Evolutionary conservation across 176 grass and related monocot genomes (phyloP).

Genomic region (Eragrostis curvula): DNA sequence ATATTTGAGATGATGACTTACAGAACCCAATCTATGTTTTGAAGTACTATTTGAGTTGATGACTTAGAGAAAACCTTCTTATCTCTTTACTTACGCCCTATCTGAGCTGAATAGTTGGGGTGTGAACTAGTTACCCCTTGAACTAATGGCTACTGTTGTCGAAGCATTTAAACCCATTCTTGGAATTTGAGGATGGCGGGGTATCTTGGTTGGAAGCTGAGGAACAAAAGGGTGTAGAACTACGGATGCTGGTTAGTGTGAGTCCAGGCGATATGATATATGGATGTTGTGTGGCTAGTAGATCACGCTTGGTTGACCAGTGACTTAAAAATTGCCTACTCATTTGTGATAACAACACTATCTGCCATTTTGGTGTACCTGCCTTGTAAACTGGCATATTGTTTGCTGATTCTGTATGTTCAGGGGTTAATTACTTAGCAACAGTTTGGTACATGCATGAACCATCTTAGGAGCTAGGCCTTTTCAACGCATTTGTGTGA

Average conservation of each 20-base stretch:
- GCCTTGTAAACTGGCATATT: background rate
- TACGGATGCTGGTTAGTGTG: background rate
- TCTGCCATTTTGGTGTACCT: background rate
- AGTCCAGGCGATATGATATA: background rate
- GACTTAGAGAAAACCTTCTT: background rate
- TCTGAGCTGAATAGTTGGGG: background rate
- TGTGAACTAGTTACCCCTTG: too few relatives aligned
- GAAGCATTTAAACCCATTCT: too few relatives aligned
- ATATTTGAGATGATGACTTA: background rate
- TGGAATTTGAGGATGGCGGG: background rate
- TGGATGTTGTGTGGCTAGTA: background rate
- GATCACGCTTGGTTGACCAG: background rate
- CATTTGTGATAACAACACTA: too few relatives aligned
- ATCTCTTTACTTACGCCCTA: background rate
- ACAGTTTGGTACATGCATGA: conserved; percentile 7
- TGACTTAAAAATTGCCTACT: background rate
- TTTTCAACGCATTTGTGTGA: conserved; percentile 30
- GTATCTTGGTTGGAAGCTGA: background rate
- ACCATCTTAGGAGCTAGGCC: conserved; percentile 1
- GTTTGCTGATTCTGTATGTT: background rate
- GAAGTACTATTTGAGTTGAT: background rate
- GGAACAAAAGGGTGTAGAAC: background rate
- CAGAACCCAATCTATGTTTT: background rate
- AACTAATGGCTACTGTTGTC: too few relatives aligned
- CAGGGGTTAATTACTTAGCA: background rate